Evolutionary conservation across 2,329 filamentous ascomycete species (phyloP).

Genomic region (Penicillium aurantiogriseum): DNA sequence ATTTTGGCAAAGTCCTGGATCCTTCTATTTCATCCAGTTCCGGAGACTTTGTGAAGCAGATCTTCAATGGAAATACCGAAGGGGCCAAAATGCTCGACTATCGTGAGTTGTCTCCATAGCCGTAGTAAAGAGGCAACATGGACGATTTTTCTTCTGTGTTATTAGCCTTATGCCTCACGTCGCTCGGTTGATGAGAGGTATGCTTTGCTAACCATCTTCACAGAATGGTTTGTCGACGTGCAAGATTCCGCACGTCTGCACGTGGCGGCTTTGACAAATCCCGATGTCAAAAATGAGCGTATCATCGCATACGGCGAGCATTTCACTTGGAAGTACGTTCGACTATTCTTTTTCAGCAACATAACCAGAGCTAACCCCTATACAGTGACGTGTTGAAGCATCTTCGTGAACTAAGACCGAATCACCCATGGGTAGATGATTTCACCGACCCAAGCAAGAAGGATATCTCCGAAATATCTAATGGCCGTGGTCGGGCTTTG

Average conservation of each 20-base stretch:
- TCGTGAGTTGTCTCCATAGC: not conserved
- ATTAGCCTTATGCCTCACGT: rapidly evolving
- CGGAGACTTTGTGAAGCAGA: not conserved
- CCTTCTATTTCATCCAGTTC: not conserved
- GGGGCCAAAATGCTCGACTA: not conserved
- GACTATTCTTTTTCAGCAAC: too few species aligned
- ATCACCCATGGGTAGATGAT: not conserved
- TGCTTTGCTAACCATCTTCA: not conserved
- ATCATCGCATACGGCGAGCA: too few species aligned
- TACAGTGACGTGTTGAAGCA: not conserved
- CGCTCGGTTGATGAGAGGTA: not conserved
- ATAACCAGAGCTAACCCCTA: too few species aligned
- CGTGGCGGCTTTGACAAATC: not conserved
- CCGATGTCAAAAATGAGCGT: not conserved
- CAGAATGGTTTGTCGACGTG: not conserved
- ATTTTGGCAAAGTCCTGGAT: not conserved
- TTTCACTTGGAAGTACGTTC: too few species aligned
- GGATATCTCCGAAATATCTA: not conserved
- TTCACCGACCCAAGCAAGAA: not conserved
- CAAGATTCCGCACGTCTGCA: not conserved
- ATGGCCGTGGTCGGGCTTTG: not conserved
- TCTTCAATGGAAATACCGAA: not conserved
- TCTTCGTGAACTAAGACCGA: not conserved
- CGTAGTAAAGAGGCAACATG: not conserved
- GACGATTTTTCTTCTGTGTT: not conserved